Percentiles rank a stretch among this genome's conserved stretches.
Evolutionary conservation across 176 grass and related monocot species (phyloP).

Genomic region (Oropetium thomaeum): DNA sequence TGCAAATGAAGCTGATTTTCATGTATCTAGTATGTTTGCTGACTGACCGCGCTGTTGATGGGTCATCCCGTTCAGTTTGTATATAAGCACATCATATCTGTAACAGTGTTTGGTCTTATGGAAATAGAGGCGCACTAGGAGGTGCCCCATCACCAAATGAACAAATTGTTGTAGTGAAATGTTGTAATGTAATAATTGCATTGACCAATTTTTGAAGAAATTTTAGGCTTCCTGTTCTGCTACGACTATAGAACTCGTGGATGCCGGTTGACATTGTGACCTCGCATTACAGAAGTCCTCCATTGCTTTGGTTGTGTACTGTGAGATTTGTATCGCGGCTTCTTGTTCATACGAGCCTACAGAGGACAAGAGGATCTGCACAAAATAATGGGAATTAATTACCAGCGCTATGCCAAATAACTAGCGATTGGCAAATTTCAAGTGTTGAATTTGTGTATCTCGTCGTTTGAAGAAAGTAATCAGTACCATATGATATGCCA

Average conservation of each 20-base stretch:
- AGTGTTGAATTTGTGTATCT: neutral
- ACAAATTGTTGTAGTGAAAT: slow-evolving; percentile 19
- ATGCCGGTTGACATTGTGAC: too few species aligned
- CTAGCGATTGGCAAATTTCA: neutral
- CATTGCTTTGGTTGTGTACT: neutral
- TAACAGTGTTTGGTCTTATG: slow-evolving; percentile 34
- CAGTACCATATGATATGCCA: neutral
- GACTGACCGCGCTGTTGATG: neutral
- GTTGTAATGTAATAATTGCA: slow-evolving; percentile 47
- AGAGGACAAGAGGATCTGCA: neutral
- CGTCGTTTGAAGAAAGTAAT: neutral
- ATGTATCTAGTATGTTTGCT: slow-evolving; percentile 23
- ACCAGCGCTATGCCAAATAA: neutral
- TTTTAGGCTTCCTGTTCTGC: neutral
- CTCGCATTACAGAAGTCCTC: neutral
- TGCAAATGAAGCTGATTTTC: slow-evolving; percentile 26
- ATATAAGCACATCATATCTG: slow-evolving; percentile 41
- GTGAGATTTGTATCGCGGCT: too few species aligned
- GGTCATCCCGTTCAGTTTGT: slow-evolving; percentile 36
- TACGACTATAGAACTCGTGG: neutral
- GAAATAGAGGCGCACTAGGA: slow-evolving; percentile 26
- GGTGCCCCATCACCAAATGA: slow-evolving; percentile 23
- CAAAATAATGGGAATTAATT: neutral
- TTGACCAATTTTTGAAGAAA: slow-evolving; percentile 24
- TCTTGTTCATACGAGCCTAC: neutral